Base-by-base conservation (phyloP, 192 early-diverging fungal genomes). In the Oehlia diaphana region DNA sequence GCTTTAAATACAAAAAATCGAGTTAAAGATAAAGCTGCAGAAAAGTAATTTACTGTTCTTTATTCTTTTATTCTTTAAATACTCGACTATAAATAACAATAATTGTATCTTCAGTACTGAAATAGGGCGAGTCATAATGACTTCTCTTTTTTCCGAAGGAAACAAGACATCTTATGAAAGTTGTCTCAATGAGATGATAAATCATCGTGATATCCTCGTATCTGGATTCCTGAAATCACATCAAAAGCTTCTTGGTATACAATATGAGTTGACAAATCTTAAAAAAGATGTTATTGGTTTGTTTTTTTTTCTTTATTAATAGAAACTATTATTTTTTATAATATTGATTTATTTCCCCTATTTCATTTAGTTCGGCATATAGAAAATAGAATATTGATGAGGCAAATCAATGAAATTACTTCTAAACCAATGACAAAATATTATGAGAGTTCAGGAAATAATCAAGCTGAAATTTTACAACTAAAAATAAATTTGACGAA, bases 371-470 rank as follows among this genome's bases (percentile, higher is more conserved):
- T 23, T 39, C 49, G 75, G 42, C 80, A 81, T 16, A 50, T 28
- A 33, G 80, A 81, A 39, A 81, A 81, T 63, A 42, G 80, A 49
- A 49, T 58, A n/a, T 53, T 80, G n/a, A 81, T 81, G 80, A 47
- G 10, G n/a, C 28, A 74, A 21, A 81, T 81, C 28, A 64, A 74
- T 4, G 74, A 68, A 37, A 26, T 65, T 3, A 63, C 66, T 73
- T 61, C 33, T 8, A 72, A 50, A 16, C 63, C 79, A 21, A 61
- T 63, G n/a, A 53, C 31, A 23, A 33, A 31, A n/a, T 53, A 26
- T 28, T 58, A 58, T 16, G 53, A 58, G 4, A 58, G 21, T 21
- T n/a, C 53, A 58, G 53, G 6, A 58, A 58, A 21, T 58, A 58
- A 21, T 58, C 53, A 19, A 58, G 14, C 53, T 58, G 16, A 21